Evolutionary conservation across 495 filamentous ascomycete genomes (phyloP).

Genomic region (Neurospora sp.): DNA sequence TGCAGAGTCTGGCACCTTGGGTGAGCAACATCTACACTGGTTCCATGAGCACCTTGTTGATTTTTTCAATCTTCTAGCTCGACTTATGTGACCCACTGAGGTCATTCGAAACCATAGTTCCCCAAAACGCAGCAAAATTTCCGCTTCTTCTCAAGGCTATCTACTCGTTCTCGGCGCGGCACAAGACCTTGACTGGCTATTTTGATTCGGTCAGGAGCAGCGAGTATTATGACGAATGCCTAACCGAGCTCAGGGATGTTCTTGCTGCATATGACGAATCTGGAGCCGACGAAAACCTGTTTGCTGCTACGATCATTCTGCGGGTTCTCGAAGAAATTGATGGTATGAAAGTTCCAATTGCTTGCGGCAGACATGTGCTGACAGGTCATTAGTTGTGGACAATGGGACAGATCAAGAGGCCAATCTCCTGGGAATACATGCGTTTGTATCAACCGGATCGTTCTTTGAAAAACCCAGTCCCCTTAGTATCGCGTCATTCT

Average conservation of each 20-base stretch:
- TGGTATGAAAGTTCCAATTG: conserved; percentile 21
- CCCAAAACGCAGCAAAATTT: conserved; percentile 36
- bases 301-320: conserved; percentile 52
- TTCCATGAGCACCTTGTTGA: background rate
- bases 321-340: conserved; percentile 53
- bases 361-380: conserved; percentile 4
- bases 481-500: conserved; percentile 42
- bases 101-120: conserved; percentile 45
- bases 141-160: conserved; percentile 49
- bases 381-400: conserved; percentile 19
- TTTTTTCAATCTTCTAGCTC: conserved; percentile 23
- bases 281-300: conserved; percentile 47
- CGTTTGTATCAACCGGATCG: conserved; percentile 28
- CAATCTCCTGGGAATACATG: conserved; percentile 43
- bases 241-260: conserved; percentile 36
- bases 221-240: conserved; percentile 40
- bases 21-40: conserved; percentile 19
- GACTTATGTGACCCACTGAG: conserved; percentile 46
- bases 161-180: conserved; percentile 46
- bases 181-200: conserved; percentile 37
- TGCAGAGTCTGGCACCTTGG: conserved; percentile 39
- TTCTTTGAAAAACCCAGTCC: conserved; percentile 19
- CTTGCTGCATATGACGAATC: conserved; percentile 40
- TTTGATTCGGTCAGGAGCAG: conserved; percentile 38
- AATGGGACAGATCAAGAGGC: conserved; percentile 28